Base-by-base conservation (phyloP, 345 rosid genomes). In the Geranium brycei region DNA sequence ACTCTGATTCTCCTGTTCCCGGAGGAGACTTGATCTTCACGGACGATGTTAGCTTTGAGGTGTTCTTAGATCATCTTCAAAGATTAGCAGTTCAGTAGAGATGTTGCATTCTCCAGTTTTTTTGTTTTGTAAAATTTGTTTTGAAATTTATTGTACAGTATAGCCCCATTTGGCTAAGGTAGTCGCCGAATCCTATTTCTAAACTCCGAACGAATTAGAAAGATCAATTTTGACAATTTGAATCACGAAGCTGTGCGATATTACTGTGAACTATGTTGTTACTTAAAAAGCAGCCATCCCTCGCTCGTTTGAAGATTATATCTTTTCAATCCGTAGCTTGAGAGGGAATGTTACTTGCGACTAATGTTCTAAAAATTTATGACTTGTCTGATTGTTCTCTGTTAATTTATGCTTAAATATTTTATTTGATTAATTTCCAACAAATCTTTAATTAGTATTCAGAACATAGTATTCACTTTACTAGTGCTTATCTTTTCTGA, bases 11-110 rank as follows among this genome's bases (percentile, higher is more conserved):
- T 41, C 71, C 77, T 18, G 69, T 70, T 51, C 75, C 84, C 0
- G 87, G 91, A 0, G 90, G 81, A 56, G 91, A 83, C 69, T 41
- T 88, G 66, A 77, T 93, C 64, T 86, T 90, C 64, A 93, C 97
- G 0, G 96, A 93, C 61, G 99, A 93, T 68, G 97, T 88, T 58
- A 93, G 96, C 78, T 90, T 93, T 60, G 91, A 84, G 73, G 91
- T 93, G 59, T 93, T 93, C 77, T 75, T 88, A 82, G 95, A 90
- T 79, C 99, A 90, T 79, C 97, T 93, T 41, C 89, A 77, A 72
- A 85, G 96, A 80, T 79, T 88, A 77, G 83, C 91, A 31, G 92
- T 85, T 68, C 89, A 85, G 67, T 86, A 74, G 76, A 41, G 62
- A 23, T 38, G 51, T 61, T 4, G 15, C 57, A 12, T 53, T 53